Base-by-base conservation (phyloP, 169 alveolate genomes). In the Plasmodium gaboni region DNA sequence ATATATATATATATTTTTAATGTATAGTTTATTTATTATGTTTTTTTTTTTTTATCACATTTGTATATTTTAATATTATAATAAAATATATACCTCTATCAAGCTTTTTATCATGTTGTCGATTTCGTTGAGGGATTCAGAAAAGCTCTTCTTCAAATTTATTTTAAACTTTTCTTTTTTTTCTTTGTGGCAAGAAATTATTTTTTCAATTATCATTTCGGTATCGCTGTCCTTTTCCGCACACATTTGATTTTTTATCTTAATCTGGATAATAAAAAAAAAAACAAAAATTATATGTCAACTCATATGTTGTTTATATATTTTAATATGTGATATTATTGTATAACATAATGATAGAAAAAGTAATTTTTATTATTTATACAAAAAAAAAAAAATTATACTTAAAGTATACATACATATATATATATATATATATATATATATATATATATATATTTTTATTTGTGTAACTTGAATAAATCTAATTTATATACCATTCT, bases 111-210 rank as follows among this genome's bases (percentile, higher is more conserved):
- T 85, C 17, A 70, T 69, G 22, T 28, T 61, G 17, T 85, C 87
- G 38, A 85, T 85, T 42, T 85, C 92, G 42, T 55, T 85, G 24
- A 85, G 63, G 10, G 92, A 60, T 13, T 85, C 65, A 15, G 67
- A 38, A 70, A 85, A 85, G 7, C 19, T 63, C 12, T 85, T 70
- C 22, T 85, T 85, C 53, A 85, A 19, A 48, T 48, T 38, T 48
- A 26, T 61, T 38, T 85, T 69, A 60, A 85, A 70, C 60, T 70
- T 69, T 69, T 85, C 92, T 53, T 65, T 70, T 48, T 85, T 85
- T 85, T 85, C 87, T 19, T 71, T 85, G 46, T 85, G 86, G 15
- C 87, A 64, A 64, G 87, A 69, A 24, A 85, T 69, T 38, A 85
- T 85, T 85, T 85, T 85, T 46, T 65, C 70, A 48, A 85, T 69